Evolutionary conservation across 345 rosid species (phyloP).

Genomic region (Tarenaya hassleriana): DNA sequence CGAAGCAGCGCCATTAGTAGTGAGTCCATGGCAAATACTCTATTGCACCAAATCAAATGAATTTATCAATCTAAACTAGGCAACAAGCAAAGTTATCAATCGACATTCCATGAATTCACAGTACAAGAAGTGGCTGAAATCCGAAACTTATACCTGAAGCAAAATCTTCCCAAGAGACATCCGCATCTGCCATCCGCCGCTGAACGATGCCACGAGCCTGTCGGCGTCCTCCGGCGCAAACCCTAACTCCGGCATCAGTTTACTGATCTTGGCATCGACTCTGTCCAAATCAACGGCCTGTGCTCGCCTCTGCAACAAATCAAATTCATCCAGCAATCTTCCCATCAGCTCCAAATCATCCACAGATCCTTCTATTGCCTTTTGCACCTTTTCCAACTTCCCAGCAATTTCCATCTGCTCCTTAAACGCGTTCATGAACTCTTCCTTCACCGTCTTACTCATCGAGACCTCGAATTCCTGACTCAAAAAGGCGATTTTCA

Average conservation of each 20-base stretch:
- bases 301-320: conserved; percentile 76
- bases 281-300: conserved; percentile 63
- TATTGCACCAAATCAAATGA: too few relatives aligned
- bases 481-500: conserved; percentile 75
- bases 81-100: neutral
- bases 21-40: too few relatives aligned
- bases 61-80: too few relatives aligned
- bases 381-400: conserved; percentile 72
- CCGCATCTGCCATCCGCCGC: conserved; percentile 99
- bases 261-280: conserved; percentile 79
- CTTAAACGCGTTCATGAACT: conserved; percentile 75
- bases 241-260: conserved; percentile 90
- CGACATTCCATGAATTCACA: neutral
- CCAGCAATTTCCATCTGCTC: conserved; percentile 82
- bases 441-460: conserved; percentile 83
- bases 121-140: neutral
- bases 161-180: conserved; percentile 96
- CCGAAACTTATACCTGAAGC: conserved; percentile 56
- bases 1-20: conserved; percentile 24
- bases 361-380: conserved; percentile 66
- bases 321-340: conserved; percentile 88
- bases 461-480: conserved; percentile 92
- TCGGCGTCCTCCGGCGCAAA: conserved; percentile 74
- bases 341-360: conserved; percentile 96
- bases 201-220: conserved; percentile 89